Conservation (phyloP, 441 rosid species). For the Gossypium davidsonii region DNA sequence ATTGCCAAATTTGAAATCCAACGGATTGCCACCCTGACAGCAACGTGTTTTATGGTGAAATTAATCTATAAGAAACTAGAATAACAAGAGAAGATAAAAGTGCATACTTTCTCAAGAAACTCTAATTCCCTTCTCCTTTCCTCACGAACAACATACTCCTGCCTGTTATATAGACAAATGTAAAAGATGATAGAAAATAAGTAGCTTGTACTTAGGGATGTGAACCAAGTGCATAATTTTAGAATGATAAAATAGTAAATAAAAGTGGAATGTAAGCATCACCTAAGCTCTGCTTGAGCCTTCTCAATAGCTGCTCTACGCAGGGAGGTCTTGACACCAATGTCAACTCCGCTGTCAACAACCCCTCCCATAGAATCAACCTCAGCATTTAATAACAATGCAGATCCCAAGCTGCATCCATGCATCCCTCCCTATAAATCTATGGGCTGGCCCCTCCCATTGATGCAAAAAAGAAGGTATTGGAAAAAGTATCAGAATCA, state of each 20-base stretch:
- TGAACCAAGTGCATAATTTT: not conserved
- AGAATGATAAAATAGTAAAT: not conserved
- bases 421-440: conserved; percentile 53
- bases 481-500: conserved; percentile 5
- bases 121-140: conserved; percentile 94
- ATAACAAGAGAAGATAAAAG: conserved; percentile 23
- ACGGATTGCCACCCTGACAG: conserved; percentile 94
- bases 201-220: not conserved
- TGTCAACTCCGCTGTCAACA: conserved; percentile 84
- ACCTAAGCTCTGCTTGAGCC: conserved; percentile 97
- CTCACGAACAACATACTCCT: conserved; percentile 93
- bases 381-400: conserved; percentile 85
- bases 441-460: conserved; percentile 39
- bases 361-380: conserved; percentile 99
- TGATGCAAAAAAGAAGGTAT: conserved; percentile 14
- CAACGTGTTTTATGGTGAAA: conserved; percentile 17
- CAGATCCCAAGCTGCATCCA: conserved; percentile 62
- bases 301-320: conserved; percentile 81
- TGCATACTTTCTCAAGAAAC: conserved; percentile 90
- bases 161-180: conserved; percentile 46
- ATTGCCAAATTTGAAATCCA: conserved; percentile 85
- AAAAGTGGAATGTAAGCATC: conserved; percentile 19
- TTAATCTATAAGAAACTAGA: conserved; percentile 6
- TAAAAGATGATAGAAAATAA: not conserved
- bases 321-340: conserved; percentile 87